Percentiles rank a stretch among this genome's conserved stretches.
Evolutionary conservation across 306 rosid species (phyloP).

Genomic region (Neltuma alba): DNA sequence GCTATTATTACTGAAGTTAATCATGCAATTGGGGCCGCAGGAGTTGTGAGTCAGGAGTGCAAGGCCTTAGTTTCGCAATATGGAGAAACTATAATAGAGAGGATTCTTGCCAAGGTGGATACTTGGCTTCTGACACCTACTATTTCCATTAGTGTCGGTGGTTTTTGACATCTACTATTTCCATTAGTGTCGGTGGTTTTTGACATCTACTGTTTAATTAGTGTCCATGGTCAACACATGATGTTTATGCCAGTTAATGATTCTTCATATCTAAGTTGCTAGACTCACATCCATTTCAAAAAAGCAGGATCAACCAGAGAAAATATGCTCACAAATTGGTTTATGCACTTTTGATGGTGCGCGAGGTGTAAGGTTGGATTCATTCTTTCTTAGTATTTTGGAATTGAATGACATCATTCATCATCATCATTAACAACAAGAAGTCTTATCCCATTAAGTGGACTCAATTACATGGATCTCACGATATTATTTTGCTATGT

Average conservation of each 20-base stretch:
- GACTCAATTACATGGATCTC: no score
- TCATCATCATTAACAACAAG: background rate
- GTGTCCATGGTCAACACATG: background rate
- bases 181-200: background rate
- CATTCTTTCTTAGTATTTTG: background rate
- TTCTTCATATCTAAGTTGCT: background rate
- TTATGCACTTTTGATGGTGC: constrained; percentile 65
- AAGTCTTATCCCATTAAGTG: no score
- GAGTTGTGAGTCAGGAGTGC: constrained; percentile 70
- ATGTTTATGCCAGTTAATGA: background rate
- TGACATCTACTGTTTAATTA: no score
- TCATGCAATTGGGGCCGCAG: constrained; percentile 79
- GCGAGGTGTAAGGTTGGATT: constrained; percentile 57
- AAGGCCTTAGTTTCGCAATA: constrained; percentile 65
- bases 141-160: background rate
- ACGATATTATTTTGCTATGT: no score
- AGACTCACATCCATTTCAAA: background rate
- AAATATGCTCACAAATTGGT: constrained; percentile 70
- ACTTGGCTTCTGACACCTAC: background rate
- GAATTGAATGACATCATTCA: background rate
- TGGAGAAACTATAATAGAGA: constrained; percentile 64
- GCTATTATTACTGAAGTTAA: constrained; percentile 66
- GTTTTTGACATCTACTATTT: background rate
- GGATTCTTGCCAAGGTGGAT: constrained; percentile 57
- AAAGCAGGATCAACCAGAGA: constrained; percentile 59